These are phyloP conservation scores for Solanum gracilifrons DNA, from an alignment of 257 asterid genomes.

Conservation along the genomic window DNA sequence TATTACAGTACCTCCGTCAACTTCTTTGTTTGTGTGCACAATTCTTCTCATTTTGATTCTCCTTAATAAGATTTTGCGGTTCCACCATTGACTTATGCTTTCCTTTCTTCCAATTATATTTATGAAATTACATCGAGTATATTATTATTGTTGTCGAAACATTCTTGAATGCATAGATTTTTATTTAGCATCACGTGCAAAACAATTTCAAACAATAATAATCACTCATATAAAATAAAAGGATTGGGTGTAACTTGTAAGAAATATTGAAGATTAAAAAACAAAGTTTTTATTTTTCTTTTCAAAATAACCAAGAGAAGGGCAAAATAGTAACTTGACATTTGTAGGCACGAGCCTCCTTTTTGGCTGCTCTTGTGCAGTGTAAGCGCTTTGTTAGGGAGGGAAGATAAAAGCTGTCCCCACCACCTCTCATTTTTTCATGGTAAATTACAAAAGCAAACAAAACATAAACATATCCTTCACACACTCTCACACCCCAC, in stretches of 20 bases:
- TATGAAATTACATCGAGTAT: no score
- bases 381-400: conserved; percentile 33
- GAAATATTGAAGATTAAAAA: neutral
- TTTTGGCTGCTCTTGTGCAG: conserved; percentile 21
- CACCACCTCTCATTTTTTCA: conserved; percentile 20
- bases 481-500: conserved; percentile 8
- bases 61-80: no score
- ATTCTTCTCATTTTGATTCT: no score
- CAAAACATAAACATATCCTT: conserved; percentile 11
- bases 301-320: neutral
- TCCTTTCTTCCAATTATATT: no score
- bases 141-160: neutral
- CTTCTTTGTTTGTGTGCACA: no score
- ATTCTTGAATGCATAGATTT: neutral
- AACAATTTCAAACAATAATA: neutral
- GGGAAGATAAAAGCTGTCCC: conserved; percentile 41
- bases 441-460: conserved; percentile 10
- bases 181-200: neutral
- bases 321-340: conserved; percentile 19
- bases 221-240: neutral
- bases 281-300: fast-evolving
- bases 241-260: neutral
- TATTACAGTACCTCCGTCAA: no score
- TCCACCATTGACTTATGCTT: no score
- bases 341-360: conserved; percentile 3